A percentile compares a stretch with the other conserved stretches of the same genome.
These are phyloP conservation scores for Citrus australasica DNA, from an alignment of 345 rosid species.

Conservation along the genomic window DNA sequence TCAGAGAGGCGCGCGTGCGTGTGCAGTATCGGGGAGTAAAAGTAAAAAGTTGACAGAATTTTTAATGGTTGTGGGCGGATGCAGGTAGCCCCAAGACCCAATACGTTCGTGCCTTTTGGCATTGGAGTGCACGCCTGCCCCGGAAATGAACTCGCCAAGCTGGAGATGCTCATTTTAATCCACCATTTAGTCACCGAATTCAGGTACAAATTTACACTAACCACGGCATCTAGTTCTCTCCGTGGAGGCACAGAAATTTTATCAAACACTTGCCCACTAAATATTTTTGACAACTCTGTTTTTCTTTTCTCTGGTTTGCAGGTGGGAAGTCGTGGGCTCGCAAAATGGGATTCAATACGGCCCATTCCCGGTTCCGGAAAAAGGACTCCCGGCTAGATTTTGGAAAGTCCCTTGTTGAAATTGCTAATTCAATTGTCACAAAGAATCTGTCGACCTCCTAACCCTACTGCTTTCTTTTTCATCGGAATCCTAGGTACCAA, in stretches of 20 bases:
- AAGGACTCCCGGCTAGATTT: conserved; percentile 75
- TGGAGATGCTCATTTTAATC: conserved; percentile 70
- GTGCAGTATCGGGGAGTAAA: neutral
- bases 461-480: neutral
- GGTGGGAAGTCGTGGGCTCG: conserved; percentile 75
- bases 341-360: conserved; percentile 65
- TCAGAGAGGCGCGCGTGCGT: neutral
- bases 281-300: conserved; percentile 2
- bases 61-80: conserved; percentile 9
- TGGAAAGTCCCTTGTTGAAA: conserved; percentile 28
- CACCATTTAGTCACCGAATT: conserved; percentile 71
- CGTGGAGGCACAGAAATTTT: neutral
- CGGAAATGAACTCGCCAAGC: conserved; percentile 90
- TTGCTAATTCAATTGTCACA: neutral
- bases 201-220: conserved; percentile 38
- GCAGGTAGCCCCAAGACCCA: conserved; percentile 69
- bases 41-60: neutral
- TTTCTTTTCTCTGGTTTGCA: conserved; percentile 20
- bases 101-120: conserved; percentile 93
- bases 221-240: neutral
- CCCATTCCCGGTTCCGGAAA: conserved; percentile 84
- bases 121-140: conserved; percentile 93
- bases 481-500: neutral
- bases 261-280: neutral
- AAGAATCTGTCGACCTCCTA: neutral